Evolutionary conservation across 2,329 filamentous ascomycete species (phyloP), one percentile per base, ranked within the genome.

Genomic region (Sarocladiaceae sp.): DNA sequence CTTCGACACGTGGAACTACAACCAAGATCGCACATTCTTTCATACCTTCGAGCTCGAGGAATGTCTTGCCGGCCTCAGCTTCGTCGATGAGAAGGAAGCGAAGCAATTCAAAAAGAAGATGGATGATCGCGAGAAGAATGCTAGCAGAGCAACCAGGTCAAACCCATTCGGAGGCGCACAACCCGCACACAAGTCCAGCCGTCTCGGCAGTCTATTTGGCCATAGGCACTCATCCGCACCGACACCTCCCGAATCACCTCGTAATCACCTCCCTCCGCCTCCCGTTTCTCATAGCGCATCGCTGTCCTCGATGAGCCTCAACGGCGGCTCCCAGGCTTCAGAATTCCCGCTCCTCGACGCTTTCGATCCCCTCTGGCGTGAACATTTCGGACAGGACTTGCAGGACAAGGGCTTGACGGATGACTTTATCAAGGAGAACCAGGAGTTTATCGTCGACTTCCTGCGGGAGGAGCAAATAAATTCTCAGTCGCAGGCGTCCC

Each of bases 31-130:
- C 49, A 91, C 88, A 48, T 98, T 96, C 68, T 98, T 98, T 68
- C 90, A 97, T 66, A 89, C 88, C 5, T 98, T 98, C 61, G 93
- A 98, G 68, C 77, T 95, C 45, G 90, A 97, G 65, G 82, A 94
- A 51, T 97, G 89, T 58, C 70, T 94, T 48, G 93, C 89, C 5
- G 93, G 83, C 1, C 69, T 98, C 48, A 95, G 88, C 19, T 98
- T 98, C 58, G 82, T 85, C 49, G 93, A 97, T 63, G 93, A 97
- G 70, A 97, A 96, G 66, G 93, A 98, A 69, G 93, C 93, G 26
- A 94, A 88, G 67, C 86, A 88, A 47, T 97, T 98, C 69, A 83
- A 90, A 66, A 95, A 96, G 76, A 97, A 96, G 73, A 87, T 98
- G 78, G 84, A 93, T 55, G 90, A 96, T 60, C 78, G 90, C 52